These are phyloP conservation scores for Phytophthora lateralis DNA, from an alignment of 352 stramenopile genomes.

Conservation along the genomic window DNA sequence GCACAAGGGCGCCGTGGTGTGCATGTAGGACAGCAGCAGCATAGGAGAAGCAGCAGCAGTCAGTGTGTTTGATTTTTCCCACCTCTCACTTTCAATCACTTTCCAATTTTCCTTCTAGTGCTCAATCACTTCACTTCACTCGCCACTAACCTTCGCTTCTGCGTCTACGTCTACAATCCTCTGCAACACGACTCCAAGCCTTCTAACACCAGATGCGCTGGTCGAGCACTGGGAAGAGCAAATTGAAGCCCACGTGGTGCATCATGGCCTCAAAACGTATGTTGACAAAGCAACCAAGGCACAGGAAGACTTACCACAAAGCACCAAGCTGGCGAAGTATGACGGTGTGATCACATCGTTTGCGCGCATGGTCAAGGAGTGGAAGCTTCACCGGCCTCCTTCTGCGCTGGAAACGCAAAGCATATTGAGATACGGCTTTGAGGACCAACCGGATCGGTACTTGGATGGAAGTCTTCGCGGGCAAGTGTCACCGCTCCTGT, in stretches of 20 bases:
- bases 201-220: slow-evolving; percentile 61
- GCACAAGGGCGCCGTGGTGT: too few relatives aligned
- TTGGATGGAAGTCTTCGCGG: slow-evolving; percentile 50
- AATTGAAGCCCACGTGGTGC: slow-evolving; percentile 51
- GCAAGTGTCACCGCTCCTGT: slow-evolving; percentile 51
- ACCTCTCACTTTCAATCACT: too few relatives aligned
- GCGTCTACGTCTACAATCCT: too few relatives aligned
- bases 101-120: too few relatives aligned
- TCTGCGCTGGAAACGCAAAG: slow-evolving; percentile 51
- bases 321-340: slow-evolving; percentile 45
- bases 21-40: too few relatives aligned
- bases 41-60: too few relatives aligned
- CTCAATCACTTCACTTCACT: too few relatives aligned
- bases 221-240: slow-evolving; percentile 79
- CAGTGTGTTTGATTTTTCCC: too few relatives aligned
- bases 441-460: slow-evolving; percentile 49
- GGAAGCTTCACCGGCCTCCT: slow-evolving; percentile 55
- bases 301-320: slow-evolving; percentile 34
- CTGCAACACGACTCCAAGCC: too few relatives aligned
- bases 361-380: slow-evolving; percentile 58
- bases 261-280: slow-evolving; percentile 36
- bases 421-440: slow-evolving; percentile 56
- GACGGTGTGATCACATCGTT: slow-evolving; percentile 79
- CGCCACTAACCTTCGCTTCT: too few relatives aligned
- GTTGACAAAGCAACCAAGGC: slow-evolving; percentile 36